Conservation (phyloP, 2,329 filamentous ascomycete species). For the Penicillium polonicum region DNA sequence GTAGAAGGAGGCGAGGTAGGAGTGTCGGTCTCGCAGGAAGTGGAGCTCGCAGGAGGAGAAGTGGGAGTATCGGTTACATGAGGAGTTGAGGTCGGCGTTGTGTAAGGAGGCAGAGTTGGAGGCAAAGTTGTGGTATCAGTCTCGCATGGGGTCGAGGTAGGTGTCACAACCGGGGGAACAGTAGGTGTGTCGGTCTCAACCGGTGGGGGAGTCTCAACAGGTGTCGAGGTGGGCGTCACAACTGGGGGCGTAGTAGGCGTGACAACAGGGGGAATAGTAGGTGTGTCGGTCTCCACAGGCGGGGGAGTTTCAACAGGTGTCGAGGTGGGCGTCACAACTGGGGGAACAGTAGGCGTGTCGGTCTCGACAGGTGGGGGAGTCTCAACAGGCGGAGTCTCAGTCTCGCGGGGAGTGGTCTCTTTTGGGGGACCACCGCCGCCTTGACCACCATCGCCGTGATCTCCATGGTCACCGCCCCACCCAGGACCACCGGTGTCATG, state of each 20-base stretch:
- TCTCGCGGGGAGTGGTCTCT: slow-evolving; percentile 5
- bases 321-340: not conserved
- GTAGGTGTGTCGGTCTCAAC: slow-evolving; percentile 5
- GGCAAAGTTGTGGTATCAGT: not conserved
- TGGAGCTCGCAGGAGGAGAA: slow-evolving; percentile 6
- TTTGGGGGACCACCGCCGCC: not conserved
- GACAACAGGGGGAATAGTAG: not conserved
- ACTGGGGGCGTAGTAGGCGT: not conserved
- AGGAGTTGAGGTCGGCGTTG: not conserved
- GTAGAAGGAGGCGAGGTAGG: not conserved
- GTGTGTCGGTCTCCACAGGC: not conserved
- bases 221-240: not conserved
- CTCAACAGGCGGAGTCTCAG: not conserved
- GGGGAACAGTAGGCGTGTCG: not conserved
- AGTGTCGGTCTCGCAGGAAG: not conserved
- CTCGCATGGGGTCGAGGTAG: not conserved
- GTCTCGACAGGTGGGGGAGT: not conserved
- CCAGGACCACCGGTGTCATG: slow-evolving; percentile 5
- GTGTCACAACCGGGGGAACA: not conserved
- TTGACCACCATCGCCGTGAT: slow-evolving; percentile 1
- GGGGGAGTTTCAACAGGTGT: not conserved
- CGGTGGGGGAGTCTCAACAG: not conserved
- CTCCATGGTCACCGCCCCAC: slow-evolving; percentile 8
- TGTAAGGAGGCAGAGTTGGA: not conserved
- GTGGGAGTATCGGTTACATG: slow-evolving; percentile 2